Percentiles rank a stretch among this genome's conserved stretches.
These are phyloP conservation scores for Epipyxis sp. DNA, from an alignment of 108 stramenopile species.

Conservation along the genomic window DNA sequence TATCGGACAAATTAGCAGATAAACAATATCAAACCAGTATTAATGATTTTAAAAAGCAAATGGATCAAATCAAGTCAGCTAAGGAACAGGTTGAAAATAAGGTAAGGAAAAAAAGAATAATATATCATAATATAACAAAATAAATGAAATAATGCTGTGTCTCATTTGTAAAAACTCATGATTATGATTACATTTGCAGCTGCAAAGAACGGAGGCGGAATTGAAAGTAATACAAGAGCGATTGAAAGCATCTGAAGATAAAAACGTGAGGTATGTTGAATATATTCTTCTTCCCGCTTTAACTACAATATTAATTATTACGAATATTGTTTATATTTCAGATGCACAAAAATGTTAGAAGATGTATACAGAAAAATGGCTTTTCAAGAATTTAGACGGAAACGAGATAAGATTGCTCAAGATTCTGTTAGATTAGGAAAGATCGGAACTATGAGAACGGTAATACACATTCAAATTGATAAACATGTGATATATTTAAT, in stretches of 20 bases:
- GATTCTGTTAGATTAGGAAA: slow-evolving; percentile 33
- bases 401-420: slow-evolving; percentile 1
- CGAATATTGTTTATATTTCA: not conserved
- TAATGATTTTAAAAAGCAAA: slow-evolving; percentile 25
- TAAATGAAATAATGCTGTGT: not conserved
- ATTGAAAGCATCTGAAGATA: slow-evolving; percentile 9
- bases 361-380: slow-evolving; percentile 26
- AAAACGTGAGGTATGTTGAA: not conserved
- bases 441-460: not conserved
- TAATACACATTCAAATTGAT: no score
- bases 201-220: not conserved
- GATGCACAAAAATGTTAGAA: not conserved
- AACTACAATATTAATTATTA: not conserved
- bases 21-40: not conserved
- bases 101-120: not conserved
- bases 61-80: not conserved
- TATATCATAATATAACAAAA: not conserved
- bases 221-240: not conserved
- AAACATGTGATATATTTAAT: not conserved
- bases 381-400: slow-evolving; percentile 27
- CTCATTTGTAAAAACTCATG: not conserved
- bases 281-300: not conserved
- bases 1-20: no score
- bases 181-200: not conserved
- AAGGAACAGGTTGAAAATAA: slow-evolving; percentile 28